Conservation (phyloP, 805 yeast species). For the Spathaspora gorwiae region DNA sequence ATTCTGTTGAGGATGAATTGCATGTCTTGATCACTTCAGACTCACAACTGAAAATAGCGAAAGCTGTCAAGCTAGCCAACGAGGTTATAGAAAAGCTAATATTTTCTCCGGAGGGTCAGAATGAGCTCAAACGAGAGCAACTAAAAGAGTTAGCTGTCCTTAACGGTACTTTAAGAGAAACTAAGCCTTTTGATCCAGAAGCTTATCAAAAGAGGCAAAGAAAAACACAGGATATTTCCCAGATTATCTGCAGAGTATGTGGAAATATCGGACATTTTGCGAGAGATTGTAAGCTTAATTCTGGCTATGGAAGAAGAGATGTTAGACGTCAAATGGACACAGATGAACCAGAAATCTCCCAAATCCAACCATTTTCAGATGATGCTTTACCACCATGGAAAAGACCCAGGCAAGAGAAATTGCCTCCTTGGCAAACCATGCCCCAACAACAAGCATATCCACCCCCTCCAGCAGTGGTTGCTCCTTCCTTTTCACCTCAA, state of each 20-base stretch:
- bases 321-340: slow-evolving; percentile 6
- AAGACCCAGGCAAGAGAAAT: slow-evolving; percentile 16
- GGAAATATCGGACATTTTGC: slow-evolving; percentile 84
- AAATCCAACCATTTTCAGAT: slow-evolving; percentile 1
- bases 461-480: slow-evolving; percentile 13
- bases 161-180: slow-evolving; percentile 88
- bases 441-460: background rate
- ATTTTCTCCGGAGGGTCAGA: slow-evolving; percentile 87
- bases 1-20: slow-evolving; percentile 56
- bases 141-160: slow-evolving; percentile 86
- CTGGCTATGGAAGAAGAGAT: slow-evolving; percentile 19
- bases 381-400: slow-evolving; percentile 22
- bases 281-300: slow-evolving; percentile 65
- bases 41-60: slow-evolving; percentile 66
- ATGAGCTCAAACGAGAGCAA: slow-evolving; percentile 86
- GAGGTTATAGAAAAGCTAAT: slow-evolving; percentile 79
- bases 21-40: slow-evolving; percentile 88
- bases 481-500: slow-evolving; percentile 4
- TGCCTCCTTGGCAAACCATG: slow-evolving; percentile 22
- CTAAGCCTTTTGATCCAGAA: slow-evolving; percentile 51
- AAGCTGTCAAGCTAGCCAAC: slow-evolving; percentile 71
- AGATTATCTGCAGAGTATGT: slow-evolving; percentile 69
- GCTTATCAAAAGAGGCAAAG: slow-evolving; percentile 24
- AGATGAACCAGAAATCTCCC: slow-evolving; percentile 1
- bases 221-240: slow-evolving; percentile 40